Evolutionary conservation across 2,329 filamentous ascomycete species (phyloP), one percentile per base, ranked within the genome.

Genomic region (Pseudogymnoascus sp.): DNA sequence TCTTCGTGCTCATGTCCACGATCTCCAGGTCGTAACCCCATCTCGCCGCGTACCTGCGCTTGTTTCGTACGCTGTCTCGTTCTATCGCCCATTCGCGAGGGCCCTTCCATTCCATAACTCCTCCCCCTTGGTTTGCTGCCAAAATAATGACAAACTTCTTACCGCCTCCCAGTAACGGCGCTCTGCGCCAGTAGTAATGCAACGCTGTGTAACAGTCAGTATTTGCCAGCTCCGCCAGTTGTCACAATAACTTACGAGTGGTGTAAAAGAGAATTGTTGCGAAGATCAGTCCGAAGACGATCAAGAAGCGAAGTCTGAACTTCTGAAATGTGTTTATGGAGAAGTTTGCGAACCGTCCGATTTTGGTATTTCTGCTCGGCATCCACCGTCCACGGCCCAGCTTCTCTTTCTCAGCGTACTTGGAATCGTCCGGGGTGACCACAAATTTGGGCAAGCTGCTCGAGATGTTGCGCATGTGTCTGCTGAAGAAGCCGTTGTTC

Each of bases 51-150:
- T 99, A 99, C 71, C 88, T 89, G 73, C 89, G 88, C 80, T 99
- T 99, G 78, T 99, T 99, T 74, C 88, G 87, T 62, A 97, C 85
- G 72, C 93, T 97, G 78, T 97, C 92, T 74, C 94, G 83, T 77
- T 99, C 94, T 70, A 97, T 96, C 0, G 94, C 94, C 94, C 94
- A 99, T 77, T 99, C 94, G 65, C 92, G 85, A 19, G 93, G 90
- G 0, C 93, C 93, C 75, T 99, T 99, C 93, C 92, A 97, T 72
- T 97, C 93, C 92, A 97, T 97, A 6, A 99, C 94, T 70, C 94
- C 94, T 64, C 94, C 94, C 59, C 94, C 94, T 66, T 96, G 84
- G 72, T 99, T 99, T 62, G 94, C 92, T 23, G 90, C 92, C 19
- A 97, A 80, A 66, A 99, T 92, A 62, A 99, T 89, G 67, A 99